A percentile compares a stretch with the other conserved stretches of the same genome.
Conservation (phyloP, 2,329 filamentous ascomycete species). For the Penicillium janthinellum region DNA sequence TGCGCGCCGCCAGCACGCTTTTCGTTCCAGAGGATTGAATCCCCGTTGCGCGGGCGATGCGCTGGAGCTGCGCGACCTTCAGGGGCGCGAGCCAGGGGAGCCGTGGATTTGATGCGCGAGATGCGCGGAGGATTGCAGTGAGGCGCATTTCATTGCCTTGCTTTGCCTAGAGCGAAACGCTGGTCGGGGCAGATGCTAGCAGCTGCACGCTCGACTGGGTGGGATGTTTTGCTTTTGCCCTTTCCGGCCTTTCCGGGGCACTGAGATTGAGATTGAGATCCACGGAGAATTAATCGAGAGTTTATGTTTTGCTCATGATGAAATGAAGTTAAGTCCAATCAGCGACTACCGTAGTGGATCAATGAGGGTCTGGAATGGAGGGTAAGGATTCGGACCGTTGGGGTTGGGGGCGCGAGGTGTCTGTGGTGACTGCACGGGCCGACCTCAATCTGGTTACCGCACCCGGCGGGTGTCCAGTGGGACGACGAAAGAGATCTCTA, state of each 20-base stretch:
- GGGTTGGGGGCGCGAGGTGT: not conserved
- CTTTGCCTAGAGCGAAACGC: not conserved
- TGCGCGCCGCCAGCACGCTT: conserved; percentile 52
- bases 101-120: not conserved
- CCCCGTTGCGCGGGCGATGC: conserved; percentile 63
- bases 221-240: conserved; percentile 6
- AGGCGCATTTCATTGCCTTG: conserved; percentile 14
- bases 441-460: not conserved
- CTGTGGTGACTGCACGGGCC: conserved; percentile 12
- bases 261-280: not conserved
- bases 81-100: conserved; percentile 44
- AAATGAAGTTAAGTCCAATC: not conserved
- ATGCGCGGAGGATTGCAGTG: not conserved
- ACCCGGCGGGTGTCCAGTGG: not conserved
- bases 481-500: not conserved
- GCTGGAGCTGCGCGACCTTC: conserved; percentile 58
- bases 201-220: not conserved
- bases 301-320: conserved; percentile 1
- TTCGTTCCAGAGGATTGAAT: conserved; percentile 64
- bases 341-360: not conserved
- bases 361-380: not conserved
- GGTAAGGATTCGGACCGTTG: not conserved
- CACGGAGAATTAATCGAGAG: not conserved
- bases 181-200: not conserved
- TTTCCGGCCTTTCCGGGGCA: not conserved